Percentiles rank a stretch among this genome's conserved stretches.
These are phyloP conservation scores for Apiospora arundinis DNA, from an alignment of 2,329 filamentous ascomycete genomes.

Conservation along the genomic window DNA sequence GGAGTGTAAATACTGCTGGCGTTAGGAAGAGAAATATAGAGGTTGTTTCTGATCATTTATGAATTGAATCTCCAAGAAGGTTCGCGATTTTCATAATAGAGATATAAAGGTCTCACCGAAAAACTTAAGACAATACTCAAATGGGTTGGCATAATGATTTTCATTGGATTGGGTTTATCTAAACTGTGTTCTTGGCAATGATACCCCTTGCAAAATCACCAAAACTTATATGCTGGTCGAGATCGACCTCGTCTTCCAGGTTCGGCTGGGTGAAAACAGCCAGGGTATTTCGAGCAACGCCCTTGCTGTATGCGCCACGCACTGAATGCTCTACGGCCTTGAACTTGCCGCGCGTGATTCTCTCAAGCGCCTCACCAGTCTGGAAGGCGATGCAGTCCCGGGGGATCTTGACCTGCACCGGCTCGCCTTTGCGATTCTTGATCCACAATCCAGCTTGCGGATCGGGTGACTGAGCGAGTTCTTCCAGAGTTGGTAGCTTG, in stretches of 20 bases:
- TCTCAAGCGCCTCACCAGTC: conserved; percentile 89
- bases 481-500: conserved; percentile 62
- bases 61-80: background rate
- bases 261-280: conserved; percentile 98
- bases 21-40: background rate
- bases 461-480: conserved; percentile 80
- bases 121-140: background rate
- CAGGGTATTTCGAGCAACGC: conserved; percentile 82
- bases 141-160: background rate
- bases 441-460: conserved; percentile 92
- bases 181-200: conserved; percentile 65
- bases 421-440: conserved; percentile 79
- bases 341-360: conserved; percentile 90
- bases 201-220: conserved; percentile 74
- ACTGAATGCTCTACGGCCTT: conserved; percentile 97
- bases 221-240: conserved; percentile 71
- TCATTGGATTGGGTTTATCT: background rate
- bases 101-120: background rate
- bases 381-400: conserved; percentile 93
- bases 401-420: conserved; percentile 92
- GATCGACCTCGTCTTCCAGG: conserved; percentile 78
- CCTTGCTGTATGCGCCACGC: conserved; percentile 69
- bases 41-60: background rate
- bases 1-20: background rate
- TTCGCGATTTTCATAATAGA: no score